phyloP scores from a whole-genome alignment of 2,329 filamentous ascomycete species.

The Exserohilum turcica region DNA sequence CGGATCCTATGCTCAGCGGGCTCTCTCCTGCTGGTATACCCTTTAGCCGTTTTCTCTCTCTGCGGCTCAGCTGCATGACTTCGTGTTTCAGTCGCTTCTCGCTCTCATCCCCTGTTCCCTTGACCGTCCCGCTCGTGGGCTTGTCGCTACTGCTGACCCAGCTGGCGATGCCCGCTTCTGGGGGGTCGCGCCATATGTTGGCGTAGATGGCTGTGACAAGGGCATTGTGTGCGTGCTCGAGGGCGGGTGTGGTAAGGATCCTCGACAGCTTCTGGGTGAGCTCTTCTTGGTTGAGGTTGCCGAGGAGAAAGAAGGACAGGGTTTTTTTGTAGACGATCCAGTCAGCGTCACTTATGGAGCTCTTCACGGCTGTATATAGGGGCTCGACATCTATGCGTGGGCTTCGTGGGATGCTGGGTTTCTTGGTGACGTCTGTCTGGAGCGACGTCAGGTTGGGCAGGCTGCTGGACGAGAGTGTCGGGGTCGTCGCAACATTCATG shows the following conservation, averaged over 20 bases:
- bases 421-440: slow-evolving; percentile 53
- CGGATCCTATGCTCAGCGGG: slow-evolving; percentile 6
- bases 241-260: slow-evolving; percentile 60
- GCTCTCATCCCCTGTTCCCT: slow-evolving; percentile 63
- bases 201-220: slow-evolving; percentile 64
- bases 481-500: slow-evolving; percentile 42
- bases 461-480: slow-evolving; percentile 40
- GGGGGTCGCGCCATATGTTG: slow-evolving; percentile 64
- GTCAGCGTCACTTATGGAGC: slow-evolving; percentile 60
- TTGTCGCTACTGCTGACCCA: slow-evolving; percentile 76
- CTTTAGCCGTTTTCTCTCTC: slow-evolving; percentile 65
- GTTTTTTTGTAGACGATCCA: slow-evolving; percentile 66
- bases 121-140: slow-evolving; percentile 70
- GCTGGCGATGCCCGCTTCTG: slow-evolving; percentile 65
- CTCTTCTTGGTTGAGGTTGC: slow-evolving; percentile 67
- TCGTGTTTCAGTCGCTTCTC: slow-evolving; percentile 68
- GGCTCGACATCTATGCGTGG: slow-evolving; percentile 68
- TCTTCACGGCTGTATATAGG: slow-evolving; percentile 65
- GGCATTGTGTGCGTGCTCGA: slow-evolving; percentile 66
- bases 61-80: slow-evolving; percentile 65
- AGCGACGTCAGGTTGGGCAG: slow-evolving; percentile 36
- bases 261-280: slow-evolving; percentile 61
- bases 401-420: slow-evolving; percentile 56
- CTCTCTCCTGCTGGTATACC: slow-evolving; percentile 53
- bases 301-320: slow-evolving; percentile 62